phyloP scores from a whole-genome alignment of 805 yeast species.

The Saturnispora saitoi region DNA sequence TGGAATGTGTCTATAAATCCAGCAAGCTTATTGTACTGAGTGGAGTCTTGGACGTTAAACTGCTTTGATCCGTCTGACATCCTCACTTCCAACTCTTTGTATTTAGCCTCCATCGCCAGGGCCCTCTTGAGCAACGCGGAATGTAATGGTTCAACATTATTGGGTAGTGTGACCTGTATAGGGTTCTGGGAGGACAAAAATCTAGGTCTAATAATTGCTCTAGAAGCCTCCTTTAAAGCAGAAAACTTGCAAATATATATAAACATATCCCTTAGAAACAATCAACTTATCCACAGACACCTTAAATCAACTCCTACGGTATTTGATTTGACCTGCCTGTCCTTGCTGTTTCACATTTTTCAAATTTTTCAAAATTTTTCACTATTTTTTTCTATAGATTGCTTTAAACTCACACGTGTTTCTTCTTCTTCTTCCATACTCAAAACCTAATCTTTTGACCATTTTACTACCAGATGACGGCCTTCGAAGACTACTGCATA shows the following conservation, averaged over 20 bases:
- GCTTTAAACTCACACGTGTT: neutral
- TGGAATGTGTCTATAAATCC: conserved; percentile 34
- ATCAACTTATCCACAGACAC: neutral
- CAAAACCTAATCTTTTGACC: neutral
- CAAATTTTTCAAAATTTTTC: neutral
- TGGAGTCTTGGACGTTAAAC: conserved; percentile 42
- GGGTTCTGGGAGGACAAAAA: neutral
- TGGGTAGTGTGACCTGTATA: neutral
- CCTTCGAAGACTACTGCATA: conserved; percentile 31
- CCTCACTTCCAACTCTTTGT: conserved; percentile 32
- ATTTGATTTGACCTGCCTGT: neutral
- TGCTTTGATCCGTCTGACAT: conserved; percentile 35
- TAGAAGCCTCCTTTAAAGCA: neutral
- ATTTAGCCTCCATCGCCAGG: conserved; percentile 32
- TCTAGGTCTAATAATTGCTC: neutral
- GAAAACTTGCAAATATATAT: neutral
- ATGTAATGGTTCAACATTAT: conserved; percentile 24
- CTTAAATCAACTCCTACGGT: neutral
- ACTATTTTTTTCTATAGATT: neutral
- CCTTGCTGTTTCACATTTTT: neutral
- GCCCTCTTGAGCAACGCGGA: conserved; percentile 46
- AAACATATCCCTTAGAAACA: neutral
- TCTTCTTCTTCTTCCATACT: neutral
- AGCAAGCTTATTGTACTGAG: conserved; percentile 38
- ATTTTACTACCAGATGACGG: conserved; percentile 28